Evolutionary conservation across 495 filamentous ascomycete genomes (phyloP), one percentile per base, ranked within the genome.

Genomic region (Penicillium waksmanii): DNA sequence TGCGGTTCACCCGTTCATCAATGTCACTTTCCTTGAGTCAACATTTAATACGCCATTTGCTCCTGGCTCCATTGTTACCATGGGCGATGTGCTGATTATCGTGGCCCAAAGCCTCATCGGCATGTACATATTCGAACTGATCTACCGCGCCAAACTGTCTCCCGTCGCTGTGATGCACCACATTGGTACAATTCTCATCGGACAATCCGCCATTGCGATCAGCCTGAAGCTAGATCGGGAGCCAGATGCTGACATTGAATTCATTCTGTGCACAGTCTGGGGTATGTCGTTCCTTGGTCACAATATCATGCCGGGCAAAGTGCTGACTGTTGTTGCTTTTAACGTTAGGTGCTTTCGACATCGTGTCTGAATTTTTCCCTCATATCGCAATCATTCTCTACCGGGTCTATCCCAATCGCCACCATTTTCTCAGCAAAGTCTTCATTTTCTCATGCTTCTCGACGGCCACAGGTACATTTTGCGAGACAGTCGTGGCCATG

Each of bases 311-410:
- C 10, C 12, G 12, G 10, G 6, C 36, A n/a, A 38, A n/a, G 15
- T 4, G 15, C 36, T 38, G 6, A 38, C 10, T 11, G 2, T 38
- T 11, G 2, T 38, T 9, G 1, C 12, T 38, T 38, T 12, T 31
- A 0, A 31, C 27, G 8, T 31, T 31, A 82, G 79, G 79, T 17
- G 79, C 78, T 11, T 81, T 82, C 58, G 79, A 81, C 55, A 76
- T 79, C 23, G 60, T 82, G 8, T 78, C 74, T 35, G 80, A 82
- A 60, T 78, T 81, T 60, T 74, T 79, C 51, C 80, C 80, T 2
- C 80, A 82, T 38, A 54, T 81, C 50, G 74, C 79, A 18, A 81
- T 81, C 56, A 78, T 81, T 43, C 71, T 81, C 11, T 81, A 81
- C 61, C 76, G 78, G 6, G 51, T 80, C 15, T 76, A 72, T 54